These are phyloP conservation scores for Cyathus striatus DNA, from an alignment of 768 basidiomycete species.

Conservation along the genomic window DNA sequence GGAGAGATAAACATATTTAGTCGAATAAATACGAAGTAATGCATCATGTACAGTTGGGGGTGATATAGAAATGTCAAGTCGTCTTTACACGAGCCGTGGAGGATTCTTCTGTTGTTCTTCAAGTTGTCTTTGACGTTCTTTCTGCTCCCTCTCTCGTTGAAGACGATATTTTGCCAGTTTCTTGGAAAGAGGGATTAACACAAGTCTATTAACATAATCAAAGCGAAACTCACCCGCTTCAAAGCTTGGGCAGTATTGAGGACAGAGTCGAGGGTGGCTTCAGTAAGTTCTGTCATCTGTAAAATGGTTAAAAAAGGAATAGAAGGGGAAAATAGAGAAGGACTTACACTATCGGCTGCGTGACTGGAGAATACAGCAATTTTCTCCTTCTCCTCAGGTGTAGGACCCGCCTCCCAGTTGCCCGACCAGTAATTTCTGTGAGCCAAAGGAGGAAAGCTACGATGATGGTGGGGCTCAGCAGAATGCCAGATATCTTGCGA, in stretches of 20 bases:
- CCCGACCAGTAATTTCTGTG: too few relatives aligned
- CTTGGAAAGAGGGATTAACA: slow-evolving; percentile 25
- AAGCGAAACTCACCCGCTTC: slow-evolving; percentile 43
- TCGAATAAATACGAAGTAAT: too few relatives aligned
- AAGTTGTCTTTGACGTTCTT: slow-evolving; percentile 21
- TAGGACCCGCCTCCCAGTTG: too few relatives aligned
- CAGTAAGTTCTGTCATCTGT: slow-evolving; percentile 62
- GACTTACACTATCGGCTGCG: slow-evolving; percentile 44
- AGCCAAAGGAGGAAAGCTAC: too few relatives aligned
- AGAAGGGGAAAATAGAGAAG: neutral
- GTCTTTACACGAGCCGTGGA: slow-evolving; percentile 25
- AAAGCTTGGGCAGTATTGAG: slow-evolving; percentile 51
- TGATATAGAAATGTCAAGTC: too few relatives aligned
- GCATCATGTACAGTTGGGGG: too few relatives aligned
- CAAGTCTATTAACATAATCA: slow-evolving; percentile 14
- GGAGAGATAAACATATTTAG: too few relatives aligned
- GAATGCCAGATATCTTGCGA: too few relatives aligned
- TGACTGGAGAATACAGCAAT: slow-evolving; percentile 39
- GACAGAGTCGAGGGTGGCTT: slow-evolving; percentile 60
- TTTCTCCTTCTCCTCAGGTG: slow-evolving; percentile 34
- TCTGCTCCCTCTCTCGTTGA: slow-evolving; percentile 39
- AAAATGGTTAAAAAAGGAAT: slow-evolving; percentile 1
- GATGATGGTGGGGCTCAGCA: too few relatives aligned
- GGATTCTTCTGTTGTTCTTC: slow-evolving; percentile 22
- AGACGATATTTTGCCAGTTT: slow-evolving; percentile 49